Evolutionary conservation across 495 filamentous ascomycete genomes (phyloP), one percentile per base, ranked within the genome.

Genomic region (Gamarada debralockiae): DNA sequence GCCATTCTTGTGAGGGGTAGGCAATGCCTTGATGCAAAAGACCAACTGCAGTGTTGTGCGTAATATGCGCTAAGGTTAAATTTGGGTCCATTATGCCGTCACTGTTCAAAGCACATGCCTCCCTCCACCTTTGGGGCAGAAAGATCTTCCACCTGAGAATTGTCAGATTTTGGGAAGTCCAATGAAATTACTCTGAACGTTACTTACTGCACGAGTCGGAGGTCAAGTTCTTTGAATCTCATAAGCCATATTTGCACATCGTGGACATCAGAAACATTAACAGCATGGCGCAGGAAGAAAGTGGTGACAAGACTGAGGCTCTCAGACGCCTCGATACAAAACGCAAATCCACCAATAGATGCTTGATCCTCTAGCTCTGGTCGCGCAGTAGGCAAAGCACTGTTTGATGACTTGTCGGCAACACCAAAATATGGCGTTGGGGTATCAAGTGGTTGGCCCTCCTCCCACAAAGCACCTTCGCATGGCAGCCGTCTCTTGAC

Each of bases 21-120:
- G 71, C 73, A 41, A 76, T 74, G 0, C 57, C 50, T 39, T 76
- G 73, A 31, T 76, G 73, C 0, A 76, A 54, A 0, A 74, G 56
- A 24, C 70, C 65, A 47, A 72, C 65, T 2, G 72, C 59, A 8
- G 73, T 67, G 40, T 76, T 74, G 36, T 76, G 72, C 0, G 72
- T 74, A 33, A 74, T 63, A 50, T 74, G 70, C 0, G 72, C 72
- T 3, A 75, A 52, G 0, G 70, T 71, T 3, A 72, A 58, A 46
- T 72, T 74, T 1, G 71, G 71, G 50, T 74, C 70, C 65, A 74
- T 64, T 7, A 58, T 50, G 2, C 52, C 8, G 55, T 36, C 44
- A 44, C 48, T 33, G 63, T 59, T 15, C 52, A 52, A 3, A 63
- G 67, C 60, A 29, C 61, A 65, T 5, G 68, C 64, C 20, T 70